Conservation (phyloP, 345 rosid genomes). For the Salix suchowensis region DNA sequence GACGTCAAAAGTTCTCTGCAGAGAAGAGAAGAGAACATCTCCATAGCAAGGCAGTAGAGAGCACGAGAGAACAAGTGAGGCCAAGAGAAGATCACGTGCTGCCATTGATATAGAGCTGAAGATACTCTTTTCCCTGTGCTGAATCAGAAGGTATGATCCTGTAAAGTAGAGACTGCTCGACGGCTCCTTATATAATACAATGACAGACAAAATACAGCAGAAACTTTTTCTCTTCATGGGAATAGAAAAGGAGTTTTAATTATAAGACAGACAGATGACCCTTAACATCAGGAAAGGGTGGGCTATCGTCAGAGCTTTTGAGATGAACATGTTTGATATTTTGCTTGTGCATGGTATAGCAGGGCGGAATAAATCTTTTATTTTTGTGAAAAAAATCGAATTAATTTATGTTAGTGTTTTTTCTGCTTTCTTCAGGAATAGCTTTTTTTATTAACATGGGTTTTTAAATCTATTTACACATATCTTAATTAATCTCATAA, state of each 20-base stretch:
- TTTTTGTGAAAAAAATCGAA: too few species aligned
- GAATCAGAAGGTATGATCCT: too few species aligned
- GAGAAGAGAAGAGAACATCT: slow-evolving; percentile 19
- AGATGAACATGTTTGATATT: background rate
- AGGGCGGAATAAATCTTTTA: too few species aligned
- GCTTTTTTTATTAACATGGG: too few species aligned
- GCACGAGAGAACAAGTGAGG: slow-evolving; percentile 7
- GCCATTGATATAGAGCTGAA: slow-evolving; percentile 2
- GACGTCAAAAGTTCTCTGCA: slow-evolving; percentile 27
- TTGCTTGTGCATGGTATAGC: background rate
- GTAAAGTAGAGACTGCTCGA: too few species aligned
- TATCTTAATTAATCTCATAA: too few species aligned
- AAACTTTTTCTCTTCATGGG: too few species aligned
- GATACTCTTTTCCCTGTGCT: too few species aligned
- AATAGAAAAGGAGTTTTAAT: background rate
- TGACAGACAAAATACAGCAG: background rate
- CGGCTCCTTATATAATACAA: background rate
- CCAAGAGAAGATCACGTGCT: slow-evolving; percentile 8
- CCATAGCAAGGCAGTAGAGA: slow-evolving; percentile 4
- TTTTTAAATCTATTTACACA: too few species aligned
- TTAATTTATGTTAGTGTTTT: too few species aligned
- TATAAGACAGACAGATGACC: background rate
- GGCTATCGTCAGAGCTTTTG: background rate
- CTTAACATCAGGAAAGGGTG: slow-evolving; percentile 7
- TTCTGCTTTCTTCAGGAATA: too few species aligned